phyloP scores from a whole-genome alignment of 148 eudicot species.

The Arctostaphylos glauca region DNA sequence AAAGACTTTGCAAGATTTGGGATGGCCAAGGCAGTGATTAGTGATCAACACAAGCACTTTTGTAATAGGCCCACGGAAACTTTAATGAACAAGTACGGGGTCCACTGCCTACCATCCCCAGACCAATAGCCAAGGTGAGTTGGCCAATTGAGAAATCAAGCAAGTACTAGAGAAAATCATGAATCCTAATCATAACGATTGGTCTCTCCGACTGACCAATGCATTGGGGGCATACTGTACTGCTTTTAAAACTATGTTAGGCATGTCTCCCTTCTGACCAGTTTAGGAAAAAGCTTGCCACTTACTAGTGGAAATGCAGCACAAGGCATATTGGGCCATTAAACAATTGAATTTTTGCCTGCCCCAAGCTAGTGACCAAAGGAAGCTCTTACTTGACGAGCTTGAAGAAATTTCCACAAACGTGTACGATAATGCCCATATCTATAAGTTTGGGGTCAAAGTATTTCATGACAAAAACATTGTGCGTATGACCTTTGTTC shows the following conservation, averaged over 20 bases:
- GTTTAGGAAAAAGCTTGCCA: not conserved
- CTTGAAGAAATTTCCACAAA: not conserved
- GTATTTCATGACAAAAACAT: not conserved
- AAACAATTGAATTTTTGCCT: no score
- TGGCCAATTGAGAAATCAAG: no score
- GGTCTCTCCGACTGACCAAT: not conserved
- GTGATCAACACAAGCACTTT: no score
- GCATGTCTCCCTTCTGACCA: not conserved
- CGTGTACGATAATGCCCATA: not conserved
- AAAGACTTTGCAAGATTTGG: not conserved
- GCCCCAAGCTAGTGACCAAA: not conserved
- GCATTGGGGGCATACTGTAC: not conserved
- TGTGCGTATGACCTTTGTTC: not conserved
- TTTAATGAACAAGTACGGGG: no score
- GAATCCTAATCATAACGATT: not conserved
- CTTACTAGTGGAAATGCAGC: no score
- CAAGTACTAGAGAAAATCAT: not conserved
- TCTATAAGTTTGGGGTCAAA: not conserved
- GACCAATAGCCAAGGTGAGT: no score
- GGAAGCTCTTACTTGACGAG: not conserved
- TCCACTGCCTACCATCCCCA: no score
- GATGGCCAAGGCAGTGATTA: not conserved
- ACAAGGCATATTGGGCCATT: no score
- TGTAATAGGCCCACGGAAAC: not conserved
- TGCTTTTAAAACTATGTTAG: not conserved